A percentile compares a stretch with the other conserved stretches of the same genome.
Conservation (phyloP, 371 early-diverging fungal genomes). For the Thermomucor indicae-seudaticae region DNA sequence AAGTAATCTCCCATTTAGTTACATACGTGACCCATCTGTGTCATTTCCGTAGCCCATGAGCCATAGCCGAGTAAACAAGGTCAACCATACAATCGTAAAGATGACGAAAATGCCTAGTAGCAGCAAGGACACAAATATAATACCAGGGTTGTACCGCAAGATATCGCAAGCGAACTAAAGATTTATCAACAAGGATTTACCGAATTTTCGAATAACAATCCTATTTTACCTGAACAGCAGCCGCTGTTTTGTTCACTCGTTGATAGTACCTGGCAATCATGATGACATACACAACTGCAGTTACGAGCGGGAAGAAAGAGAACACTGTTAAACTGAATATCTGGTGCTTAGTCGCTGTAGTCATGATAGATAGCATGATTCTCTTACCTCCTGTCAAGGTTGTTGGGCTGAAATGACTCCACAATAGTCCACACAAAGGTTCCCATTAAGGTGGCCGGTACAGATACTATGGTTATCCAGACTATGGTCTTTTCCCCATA, state of each 20-base stretch:
- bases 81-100: conserved; percentile 66
- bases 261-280: conserved; percentile 32
- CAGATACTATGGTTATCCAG: conserved; percentile 54
- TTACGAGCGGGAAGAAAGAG: conserved; percentile 50
- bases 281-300: conserved; percentile 34
- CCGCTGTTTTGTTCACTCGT: conserved; percentile 52
- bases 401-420: conserved; percentile 44
- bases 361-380: not conserved
- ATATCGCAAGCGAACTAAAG: conserved; percentile 71
- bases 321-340: conserved; percentile 42
- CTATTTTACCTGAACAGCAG: conserved; percentile 50
- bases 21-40: not conserved
- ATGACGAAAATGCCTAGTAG: conserved; percentile 51
- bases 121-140: conserved; percentile 56
- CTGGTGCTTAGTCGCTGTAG: not conserved
- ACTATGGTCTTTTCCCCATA: conserved; percentile 46
- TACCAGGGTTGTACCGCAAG: conserved; percentile 64
- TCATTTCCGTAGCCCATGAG: conserved; percentile 48
- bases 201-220: not conserved
- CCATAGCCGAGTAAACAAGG: conserved; percentile 65
- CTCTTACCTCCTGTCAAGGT: conserved; percentile 27
- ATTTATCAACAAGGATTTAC: not conserved
- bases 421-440: conserved; percentile 56
- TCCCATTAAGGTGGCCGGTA: conserved; percentile 48
- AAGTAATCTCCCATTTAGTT: too few relatives aligned